These are phyloP conservation scores for Mallotus repandus DNA, from an alignment of 441 rosid species.

Conservation along the genomic window DNA sequence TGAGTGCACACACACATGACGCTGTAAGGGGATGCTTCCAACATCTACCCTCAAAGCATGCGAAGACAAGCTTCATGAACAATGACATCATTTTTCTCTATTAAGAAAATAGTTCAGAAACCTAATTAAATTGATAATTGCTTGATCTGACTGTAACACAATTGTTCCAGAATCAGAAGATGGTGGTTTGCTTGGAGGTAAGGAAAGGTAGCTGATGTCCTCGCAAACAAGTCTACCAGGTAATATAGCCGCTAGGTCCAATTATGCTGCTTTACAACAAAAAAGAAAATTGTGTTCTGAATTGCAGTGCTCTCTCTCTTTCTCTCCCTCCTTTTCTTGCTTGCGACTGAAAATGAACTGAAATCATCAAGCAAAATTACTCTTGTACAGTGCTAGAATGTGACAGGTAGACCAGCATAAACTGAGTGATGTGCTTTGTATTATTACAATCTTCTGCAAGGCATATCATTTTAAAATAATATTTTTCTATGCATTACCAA, in stretches of 20 bases:
- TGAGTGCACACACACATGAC: background rate
- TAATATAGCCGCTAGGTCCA: no score
- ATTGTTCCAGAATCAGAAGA: background rate
- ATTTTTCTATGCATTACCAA: no score
- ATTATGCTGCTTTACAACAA: no score
- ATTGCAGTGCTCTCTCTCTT: no score
- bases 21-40: background rate
- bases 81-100: no score
- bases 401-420: background rate
- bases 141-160: background rate
- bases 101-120: no score
- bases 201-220: background rate
- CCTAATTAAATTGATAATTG: background rate
- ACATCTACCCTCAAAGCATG: background rate
- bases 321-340: no score
- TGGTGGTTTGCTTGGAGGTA: background rate
- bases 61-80: background rate
- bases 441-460: background rate
- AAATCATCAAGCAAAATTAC: background rate
- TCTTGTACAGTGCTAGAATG: background rate
- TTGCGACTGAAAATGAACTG: background rate
- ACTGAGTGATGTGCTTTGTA: background rate
- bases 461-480: background rate
- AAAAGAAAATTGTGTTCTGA: no score
- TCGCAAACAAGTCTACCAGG: no score